Base-by-base conservation (phyloP, 305 asterid genomes). In the Euphrasia arctica region DNA sequence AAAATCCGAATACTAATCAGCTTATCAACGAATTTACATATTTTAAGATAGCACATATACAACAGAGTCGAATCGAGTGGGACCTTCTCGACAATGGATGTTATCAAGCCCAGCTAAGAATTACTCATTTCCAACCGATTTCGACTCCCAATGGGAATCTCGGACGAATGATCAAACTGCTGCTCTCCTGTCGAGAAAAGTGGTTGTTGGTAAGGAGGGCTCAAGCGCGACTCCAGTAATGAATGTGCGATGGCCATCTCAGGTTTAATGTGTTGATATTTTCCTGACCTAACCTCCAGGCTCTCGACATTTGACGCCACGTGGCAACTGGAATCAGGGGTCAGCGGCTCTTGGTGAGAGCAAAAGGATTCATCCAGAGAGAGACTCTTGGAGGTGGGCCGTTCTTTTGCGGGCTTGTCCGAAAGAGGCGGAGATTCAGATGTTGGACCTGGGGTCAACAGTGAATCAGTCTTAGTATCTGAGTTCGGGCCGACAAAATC, bases 311-410 rank as follows among this genome's bases (percentile, higher is more conserved):
- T 78, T 60, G 88, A 72, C 42, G 70, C 68, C 59, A 62, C 69
- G 3, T 70, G 74, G 70, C 91, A 77, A 65, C 76, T 78, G 51
- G 98, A 90, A 72, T 93, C 96, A 0, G 97, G 96, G 27, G 95
- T 90, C 68, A 71, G 85, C 39, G 97, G 95, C 79, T 88, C 96
- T 29, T 84, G 86, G 52, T 76, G 90, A 52, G 96, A 87, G 58
- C 90, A 85, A 78, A 84, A 81, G 50, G 96, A 84, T 63, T 86
- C 95, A 9, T 88, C 93, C 10, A 74, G 69, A 54, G 95, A 91
- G 34, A 79, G 78, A 75, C 85, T 80, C 80, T 84, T 83, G 62
- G 70, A 66, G 29, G 75, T 61, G 69, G 76, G 72, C 47, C 62
- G 71, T 57, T 84, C 95, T 32, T 81, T 76, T 65, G 75, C 69